These are phyloP conservation scores for Kwoniella sp. DNA, from an alignment of 768 basidiomycete genomes.

Conservation along the genomic window DNA sequence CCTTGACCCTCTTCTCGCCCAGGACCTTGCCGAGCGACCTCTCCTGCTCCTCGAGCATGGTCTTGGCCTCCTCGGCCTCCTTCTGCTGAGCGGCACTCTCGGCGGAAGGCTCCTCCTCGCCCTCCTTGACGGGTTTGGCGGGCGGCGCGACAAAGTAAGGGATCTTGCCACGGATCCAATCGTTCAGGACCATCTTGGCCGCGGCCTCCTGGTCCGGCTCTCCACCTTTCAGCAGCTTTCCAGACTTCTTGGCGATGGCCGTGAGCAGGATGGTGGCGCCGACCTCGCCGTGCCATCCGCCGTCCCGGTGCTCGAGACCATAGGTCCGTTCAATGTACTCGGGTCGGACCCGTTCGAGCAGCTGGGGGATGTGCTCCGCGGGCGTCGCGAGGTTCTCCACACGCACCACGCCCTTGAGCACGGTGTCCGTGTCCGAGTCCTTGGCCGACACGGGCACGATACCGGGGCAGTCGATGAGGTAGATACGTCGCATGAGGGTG, in stretches of 20 bases:
- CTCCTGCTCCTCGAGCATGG: constrained; percentile 52
- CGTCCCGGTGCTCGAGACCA: constrained; percentile 47
- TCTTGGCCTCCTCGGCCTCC: constrained; percentile 50
- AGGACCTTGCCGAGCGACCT: constrained; percentile 60
- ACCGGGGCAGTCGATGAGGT: constrained; percentile 98
- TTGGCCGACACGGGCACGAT: constrained; percentile 91
- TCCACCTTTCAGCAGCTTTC: constrained; percentile 85
- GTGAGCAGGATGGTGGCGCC: constrained; percentile 73
- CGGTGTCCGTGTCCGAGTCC: constrained; percentile 83
- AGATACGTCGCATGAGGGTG: constrained; percentile 89
- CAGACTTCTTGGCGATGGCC: constrained; percentile 81
- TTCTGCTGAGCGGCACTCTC: constrained; percentile 52
- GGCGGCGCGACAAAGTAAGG: constrained; percentile 94
- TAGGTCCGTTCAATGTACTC: constrained; percentile 72
- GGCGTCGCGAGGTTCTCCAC: constrained; percentile 91
- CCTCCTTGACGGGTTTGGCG: constrained; percentile 53
- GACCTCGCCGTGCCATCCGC: constrained; percentile 55
- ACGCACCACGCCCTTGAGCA: constrained; percentile 93
- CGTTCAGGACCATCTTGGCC: constrained; percentile 88
- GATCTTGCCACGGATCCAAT: constrained; percentile 96
- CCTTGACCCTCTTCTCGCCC: constrained; percentile 52
- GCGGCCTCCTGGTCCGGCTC: constrained; percentile 89
- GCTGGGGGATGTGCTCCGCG: constrained; percentile 80
- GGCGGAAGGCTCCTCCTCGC: constrained; percentile 44
- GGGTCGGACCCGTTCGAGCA: constrained; percentile 88